These are phyloP conservation scores for Hymenoscyphus linearis DNA, from an alignment of 2,329 filamentous ascomycete species.

Conservation along the genomic window DNA sequence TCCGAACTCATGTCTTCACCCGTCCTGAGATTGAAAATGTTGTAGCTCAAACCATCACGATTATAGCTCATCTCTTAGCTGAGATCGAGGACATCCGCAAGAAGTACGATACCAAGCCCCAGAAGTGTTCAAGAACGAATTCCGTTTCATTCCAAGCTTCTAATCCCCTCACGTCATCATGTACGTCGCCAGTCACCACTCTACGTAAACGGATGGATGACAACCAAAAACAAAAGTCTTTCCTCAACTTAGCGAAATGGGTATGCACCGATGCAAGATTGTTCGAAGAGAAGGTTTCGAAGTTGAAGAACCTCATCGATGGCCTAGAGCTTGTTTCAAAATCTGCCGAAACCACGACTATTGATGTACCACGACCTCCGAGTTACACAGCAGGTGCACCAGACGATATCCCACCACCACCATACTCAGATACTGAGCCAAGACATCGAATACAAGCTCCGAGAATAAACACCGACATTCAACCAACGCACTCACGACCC, in stretches of 20 bases:
- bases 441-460: neutral
- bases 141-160: conserved; percentile 3
- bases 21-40: conserved; percentile 17
- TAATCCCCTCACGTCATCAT: conserved; percentile 1
- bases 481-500: neutral
- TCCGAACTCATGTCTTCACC: conserved; percentile 12
- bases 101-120: conserved; percentile 19
- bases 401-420: conserved; percentile 17
- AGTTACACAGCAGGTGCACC: neutral
- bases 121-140: neutral
- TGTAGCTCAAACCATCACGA: conserved; percentile 17
- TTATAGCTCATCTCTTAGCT: conserved; percentile 16
- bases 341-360: conserved; percentile 8
- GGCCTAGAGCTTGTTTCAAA: conserved; percentile 20
- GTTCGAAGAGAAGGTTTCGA: conserved; percentile 21
- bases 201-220: conserved; percentile 16
- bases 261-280: conserved; percentile 19
- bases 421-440: conserved; percentile 11
- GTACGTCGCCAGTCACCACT: neutral
- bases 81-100: conserved; percentile 21
- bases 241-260: conserved; percentile 22
- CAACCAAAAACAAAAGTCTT: conserved; percentile 23
- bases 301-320: conserved; percentile 21
- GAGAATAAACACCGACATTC: neutral
- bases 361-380: neutral